Evolutionary conservation across 441 rosid species (phyloP).

Genomic region (Corymbia citriodora): DNA sequence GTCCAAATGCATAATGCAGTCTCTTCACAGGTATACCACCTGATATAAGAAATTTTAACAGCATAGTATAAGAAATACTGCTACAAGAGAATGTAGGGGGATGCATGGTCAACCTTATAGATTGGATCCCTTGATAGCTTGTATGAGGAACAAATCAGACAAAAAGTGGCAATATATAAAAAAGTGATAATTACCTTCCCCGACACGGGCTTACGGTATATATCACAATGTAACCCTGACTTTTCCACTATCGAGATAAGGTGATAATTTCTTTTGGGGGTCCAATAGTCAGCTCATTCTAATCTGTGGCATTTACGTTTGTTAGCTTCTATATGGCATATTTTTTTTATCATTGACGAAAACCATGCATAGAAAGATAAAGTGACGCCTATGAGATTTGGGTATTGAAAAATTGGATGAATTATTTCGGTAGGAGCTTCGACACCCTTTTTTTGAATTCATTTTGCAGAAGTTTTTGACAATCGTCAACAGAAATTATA

Average conservation of each 20-base stretch:
- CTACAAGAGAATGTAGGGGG: not conserved
- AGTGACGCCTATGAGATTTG: not conserved
- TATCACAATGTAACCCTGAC: not conserved
- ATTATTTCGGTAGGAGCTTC: not conserved
- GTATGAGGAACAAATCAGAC: not conserved
- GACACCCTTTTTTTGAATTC: not conserved
- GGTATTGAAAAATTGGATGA: not conserved
- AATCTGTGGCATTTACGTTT: not conserved
- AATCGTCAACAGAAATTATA: rapidly evolving
- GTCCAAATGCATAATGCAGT: conserved; percentile 15
- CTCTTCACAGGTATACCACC: conserved; percentile 15
- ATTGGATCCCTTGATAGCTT: not conserved
- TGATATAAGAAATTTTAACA: not conserved
- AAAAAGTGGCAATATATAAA: not conserved
- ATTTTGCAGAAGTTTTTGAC: too few species aligned
- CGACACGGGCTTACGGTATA: too few species aligned
- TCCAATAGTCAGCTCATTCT: not conserved
- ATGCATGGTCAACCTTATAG: not conserved
- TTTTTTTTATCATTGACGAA: too few species aligned
- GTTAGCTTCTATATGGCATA: not conserved
- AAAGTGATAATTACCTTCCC: not conserved
- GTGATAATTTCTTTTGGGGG: not conserved
- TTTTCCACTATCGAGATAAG: not conserved
- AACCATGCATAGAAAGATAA: not conserved
- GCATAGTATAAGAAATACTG: not conserved